Evolutionary conservation across 139 green algal genomes (phyloP), one percentile per base, ranked within the genome.

Genomic region (Chlorella sp.): DNA sequence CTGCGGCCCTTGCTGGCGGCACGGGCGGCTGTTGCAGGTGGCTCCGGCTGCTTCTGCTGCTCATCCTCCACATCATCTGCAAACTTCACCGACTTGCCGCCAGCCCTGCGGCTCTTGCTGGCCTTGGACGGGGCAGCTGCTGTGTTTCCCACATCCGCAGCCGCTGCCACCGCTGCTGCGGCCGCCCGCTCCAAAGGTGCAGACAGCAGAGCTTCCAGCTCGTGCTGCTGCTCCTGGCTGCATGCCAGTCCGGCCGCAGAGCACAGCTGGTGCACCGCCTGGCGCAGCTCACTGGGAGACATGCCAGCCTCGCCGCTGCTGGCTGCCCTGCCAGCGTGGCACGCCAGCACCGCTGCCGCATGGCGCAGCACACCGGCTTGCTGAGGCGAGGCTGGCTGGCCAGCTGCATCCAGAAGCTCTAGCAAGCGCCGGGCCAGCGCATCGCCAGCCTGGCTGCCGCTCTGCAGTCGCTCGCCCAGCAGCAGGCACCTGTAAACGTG

Each of bases 201-300:
- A 21, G 44, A 44, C 78, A 83, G 78, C 78, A 83, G 41, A 26
- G 39, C 63, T 17, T 67, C 78, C 39, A 83, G 62, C 78, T 74
- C 39, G 17, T 74, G 78, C 38, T 74, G 62, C 78, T 83, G 78
- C 63, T 75, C 63, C 78, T 74, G 78, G 78, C 63, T 75, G 78
- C 63, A 63, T 41, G 38, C 68, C 73, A 86, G 44, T 15, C 72
- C 44, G 0, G 72, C 34, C 0, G 82, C 82, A 11, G 32, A 21
- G 23, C 83, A 85, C 69, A 94, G 70, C 39, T 91, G 80, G 11
- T 74, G 70, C 4, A 56, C 82, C 41, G 80, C 85, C 82, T 87
- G 80, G 13, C 65, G 70, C 57, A 87, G 73, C 62, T 88, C 56
- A 23, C 36, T 57, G 0, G 75, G 36, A 23, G 82, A 62, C 82